Conservation (phyloP, 352 stramenopile genomes). For the Pythium myriotylum region DNA sequence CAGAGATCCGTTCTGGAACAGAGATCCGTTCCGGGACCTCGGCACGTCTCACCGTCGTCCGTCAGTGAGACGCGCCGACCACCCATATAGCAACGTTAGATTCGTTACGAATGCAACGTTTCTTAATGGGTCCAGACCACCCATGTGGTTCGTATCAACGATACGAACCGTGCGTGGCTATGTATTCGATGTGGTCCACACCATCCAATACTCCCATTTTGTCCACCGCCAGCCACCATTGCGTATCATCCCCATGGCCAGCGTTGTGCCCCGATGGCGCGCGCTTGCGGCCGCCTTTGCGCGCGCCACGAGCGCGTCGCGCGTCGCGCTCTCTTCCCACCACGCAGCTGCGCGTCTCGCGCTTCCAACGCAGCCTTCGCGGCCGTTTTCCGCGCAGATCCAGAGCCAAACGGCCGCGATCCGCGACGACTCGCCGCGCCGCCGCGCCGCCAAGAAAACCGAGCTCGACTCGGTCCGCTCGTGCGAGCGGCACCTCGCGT, state of each 20-base stretch:
- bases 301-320: not conserved
- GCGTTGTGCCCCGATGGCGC: conserved; percentile 8
- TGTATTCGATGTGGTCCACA: conserved; percentile 1
- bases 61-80: too few species aligned
- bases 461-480: not conserved
- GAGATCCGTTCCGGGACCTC: too few species aligned
- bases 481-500: conserved; percentile 11
- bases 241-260: too few species aligned
- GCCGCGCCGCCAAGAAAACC: not conserved
- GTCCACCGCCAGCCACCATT: too few species aligned
- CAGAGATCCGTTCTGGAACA: too few species aligned
- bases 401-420: conserved; percentile 1
- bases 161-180: not conserved
- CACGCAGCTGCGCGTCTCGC: too few species aligned
- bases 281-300: not conserved
- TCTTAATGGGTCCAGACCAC: too few species aligned
- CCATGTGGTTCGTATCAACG: too few species aligned
- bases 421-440: not conserved
- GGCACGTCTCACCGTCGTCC: too few species aligned
- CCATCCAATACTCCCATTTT: too few species aligned
- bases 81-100: too few species aligned
- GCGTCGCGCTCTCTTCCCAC: too few species aligned
- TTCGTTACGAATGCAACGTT: not conserved
- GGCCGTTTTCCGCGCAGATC: conserved; percentile 18
- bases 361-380: not conserved